Evolutionary conservation across 2,329 filamentous ascomycete genomes (phyloP).

Genomic region (Penicillium occitanis): DNA sequence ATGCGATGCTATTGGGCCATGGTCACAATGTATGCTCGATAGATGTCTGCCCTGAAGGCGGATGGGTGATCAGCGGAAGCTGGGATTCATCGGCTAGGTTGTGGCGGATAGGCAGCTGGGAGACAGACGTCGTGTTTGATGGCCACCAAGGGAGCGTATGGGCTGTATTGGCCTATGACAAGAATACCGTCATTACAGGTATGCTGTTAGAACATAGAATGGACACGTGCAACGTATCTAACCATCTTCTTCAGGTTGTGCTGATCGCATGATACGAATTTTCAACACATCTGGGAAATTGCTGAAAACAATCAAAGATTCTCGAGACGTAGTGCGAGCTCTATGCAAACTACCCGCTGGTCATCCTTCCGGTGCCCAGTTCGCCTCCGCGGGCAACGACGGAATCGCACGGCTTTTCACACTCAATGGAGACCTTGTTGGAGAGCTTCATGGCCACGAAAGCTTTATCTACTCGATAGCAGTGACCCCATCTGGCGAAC

Average conservation of each 20-base stretch:
- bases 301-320: conserved; percentile 64
- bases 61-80: conserved; percentile 81
- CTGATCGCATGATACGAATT: conserved; percentile 84
- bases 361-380: conserved; percentile 81
- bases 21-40: conserved; percentile 83
- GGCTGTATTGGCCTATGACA: conserved; percentile 83
- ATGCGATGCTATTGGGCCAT: conserved; percentile 83
- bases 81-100: conserved; percentile 89
- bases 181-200: conserved; percentile 75
- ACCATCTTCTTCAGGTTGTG: conserved; percentile 59
- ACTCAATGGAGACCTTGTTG: conserved; percentile 71
- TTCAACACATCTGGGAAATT: conserved; percentile 68
- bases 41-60: conserved; percentile 70
- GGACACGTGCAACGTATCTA: background rate
- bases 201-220: conserved; percentile 22
- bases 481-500: conserved; percentile 74
- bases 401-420: conserved; percentile 86
- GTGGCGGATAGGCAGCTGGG: conserved; percentile 86
- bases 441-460: conserved; percentile 81
- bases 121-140: conserved; percentile 67
- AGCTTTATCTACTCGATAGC: conserved; percentile 91
- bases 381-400: conserved; percentile 93
- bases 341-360: conserved; percentile 74
- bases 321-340: conserved; percentile 82
- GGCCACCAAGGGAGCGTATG: conserved; percentile 84